Percentiles rank a stretch among this genome's conserved stretches.
Evolutionary conservation across 2,329 filamentous ascomycete genomes (phyloP).

Genomic region (Colletotrichum ledebouriae): DNA sequence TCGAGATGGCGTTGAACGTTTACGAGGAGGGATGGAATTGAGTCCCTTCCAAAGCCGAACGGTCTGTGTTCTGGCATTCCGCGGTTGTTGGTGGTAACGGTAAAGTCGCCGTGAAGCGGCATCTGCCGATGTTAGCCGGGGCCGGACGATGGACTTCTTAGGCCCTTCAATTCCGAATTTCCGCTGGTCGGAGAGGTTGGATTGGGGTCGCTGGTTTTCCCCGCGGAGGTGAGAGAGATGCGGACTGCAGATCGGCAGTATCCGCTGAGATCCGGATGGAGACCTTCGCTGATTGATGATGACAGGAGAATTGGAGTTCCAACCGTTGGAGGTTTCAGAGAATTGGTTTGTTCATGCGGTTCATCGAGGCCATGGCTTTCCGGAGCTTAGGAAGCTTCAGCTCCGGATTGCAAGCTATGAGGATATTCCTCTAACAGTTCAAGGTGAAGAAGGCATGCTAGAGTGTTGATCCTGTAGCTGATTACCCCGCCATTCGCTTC

Average conservation of each 20-base stretch:
- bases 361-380: constrained; percentile 2
- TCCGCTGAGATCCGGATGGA: constrained; percentile 8
- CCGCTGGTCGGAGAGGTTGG: constrained; percentile 4
- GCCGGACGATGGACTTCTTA: background rate
- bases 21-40: constrained; percentile 3
- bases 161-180: constrained; percentile 37
- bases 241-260: constrained; percentile 6
- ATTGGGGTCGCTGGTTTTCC: constrained; percentile 2
- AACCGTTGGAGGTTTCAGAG: constrained; percentile 5
- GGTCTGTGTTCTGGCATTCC: constrained; percentile 26
- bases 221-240: background rate
- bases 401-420: background rate
- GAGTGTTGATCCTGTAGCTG: background rate
- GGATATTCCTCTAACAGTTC: background rate
- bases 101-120: constrained; percentile 35
- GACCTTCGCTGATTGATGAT: background rate
- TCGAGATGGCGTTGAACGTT: constrained; percentile 25
- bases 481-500: constrained; percentile 5
- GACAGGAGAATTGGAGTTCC: background rate
- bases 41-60: constrained; percentile 29
- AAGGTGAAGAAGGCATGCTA: accelerated
- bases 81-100: constrained; percentile 15
- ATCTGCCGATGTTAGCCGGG: constrained; percentile 43
- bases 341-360: background rate
- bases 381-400: background rate